A percentile compares a stretch with the other conserved stretches of the same genome.
phyloP scores from a whole-genome alignment of 1,284 basidiomycete genomes.

The Salmacisia buchloeana region DNA sequence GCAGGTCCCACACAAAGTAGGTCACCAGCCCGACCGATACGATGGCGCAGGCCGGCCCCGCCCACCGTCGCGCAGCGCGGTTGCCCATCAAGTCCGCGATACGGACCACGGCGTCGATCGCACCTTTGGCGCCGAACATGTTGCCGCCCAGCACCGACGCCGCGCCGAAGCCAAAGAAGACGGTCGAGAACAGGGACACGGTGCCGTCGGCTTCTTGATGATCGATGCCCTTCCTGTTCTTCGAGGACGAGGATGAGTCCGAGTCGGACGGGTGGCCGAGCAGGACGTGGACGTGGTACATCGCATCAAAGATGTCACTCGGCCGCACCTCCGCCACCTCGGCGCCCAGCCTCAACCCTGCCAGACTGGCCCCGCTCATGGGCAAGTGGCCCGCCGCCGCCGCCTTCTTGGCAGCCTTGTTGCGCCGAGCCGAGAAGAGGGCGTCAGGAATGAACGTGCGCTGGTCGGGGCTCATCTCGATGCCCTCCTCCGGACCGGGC shows the following conservation, averaged over 20 bases:
- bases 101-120: slow-evolving; percentile 40
- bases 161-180: slow-evolving; percentile 59
- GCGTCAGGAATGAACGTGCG: slow-evolving; percentile 89
- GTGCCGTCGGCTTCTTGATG: slow-evolving; percentile 49
- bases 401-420: slow-evolving; percentile 26
- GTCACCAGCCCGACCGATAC: slow-evolving; percentile 66
- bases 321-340: slow-evolving; percentile 51
- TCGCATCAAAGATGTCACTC: slow-evolving; percentile 81
- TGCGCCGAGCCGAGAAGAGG: slow-evolving; percentile 70
- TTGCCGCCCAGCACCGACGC: slow-evolving; percentile 79
- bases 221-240: slow-evolving; percentile 9
- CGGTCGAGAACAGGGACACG: slow-evolving; percentile 21
- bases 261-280: slow-evolving; percentile 21
- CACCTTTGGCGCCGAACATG: slow-evolving; percentile 60
- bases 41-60: slow-evolving; percentile 66
- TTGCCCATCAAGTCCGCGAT: slow-evolving; percentile 66
- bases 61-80: slow-evolving; percentile 78
- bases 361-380: slow-evolving; percentile 17
- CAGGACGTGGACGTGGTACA: slow-evolving; percentile 56
- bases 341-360: slow-evolving; percentile 36
- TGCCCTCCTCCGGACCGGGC: slow-evolving; percentile 53
- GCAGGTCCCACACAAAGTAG: slow-evolving; percentile 83
- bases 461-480: slow-evolving; percentile 25
- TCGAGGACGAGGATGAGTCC: no score
- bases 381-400: neutral